A percentile compares a stretch with the other conserved stretches of the same genome.
Conservation (phyloP, 2,329 filamentous ascomycete genomes). For the Onygena corvina region DNA sequence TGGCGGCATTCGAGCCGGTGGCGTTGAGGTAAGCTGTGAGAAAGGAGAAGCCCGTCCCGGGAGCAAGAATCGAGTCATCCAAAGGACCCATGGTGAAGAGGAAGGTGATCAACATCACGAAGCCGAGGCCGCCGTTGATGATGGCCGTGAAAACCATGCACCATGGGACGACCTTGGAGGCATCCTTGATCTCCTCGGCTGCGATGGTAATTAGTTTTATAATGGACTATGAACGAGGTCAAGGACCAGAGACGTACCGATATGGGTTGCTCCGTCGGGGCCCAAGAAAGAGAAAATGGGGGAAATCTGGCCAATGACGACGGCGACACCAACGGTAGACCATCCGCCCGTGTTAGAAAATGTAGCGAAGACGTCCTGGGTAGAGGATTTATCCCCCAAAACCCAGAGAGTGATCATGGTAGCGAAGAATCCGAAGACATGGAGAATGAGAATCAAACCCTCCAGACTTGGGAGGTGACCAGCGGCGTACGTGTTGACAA, state of each 20-base stretch:
- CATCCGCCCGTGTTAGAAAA: slow-evolving; percentile 40
- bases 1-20: slow-evolving; percentile 20
- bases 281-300: slow-evolving; percentile 30
- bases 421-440: slow-evolving; percentile 43
- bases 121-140: slow-evolving; percentile 28
- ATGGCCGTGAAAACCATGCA: slow-evolving; percentile 28
- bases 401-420: slow-evolving; percentile 39
- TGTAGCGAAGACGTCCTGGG: slow-evolving; percentile 35
- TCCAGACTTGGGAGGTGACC: slow-evolving; percentile 39
- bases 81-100: slow-evolving; percentile 30
- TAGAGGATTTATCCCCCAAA: slow-evolving; percentile 31
- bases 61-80: slow-evolving; percentile 18
- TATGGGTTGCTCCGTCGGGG: slow-evolving; percentile 29
- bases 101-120: slow-evolving; percentile 29
- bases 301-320: slow-evolving; percentile 26
- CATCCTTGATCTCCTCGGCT: slow-evolving; percentile 32
- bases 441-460: slow-evolving; percentile 38
- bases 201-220: neutral
- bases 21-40: slow-evolving; percentile 26
- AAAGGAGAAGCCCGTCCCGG: slow-evolving; percentile 26
- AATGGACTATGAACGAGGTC: neutral
- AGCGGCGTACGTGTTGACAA: slow-evolving; percentile 36
- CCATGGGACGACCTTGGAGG: slow-evolving; percentile 26
- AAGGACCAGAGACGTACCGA: slow-evolving; percentile 17
- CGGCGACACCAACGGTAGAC: slow-evolving; percentile 34